Percentiles rank a stretch among this genome's conserved stretches.
Conservation (phyloP, 176 grass and related monocot species). For the Phoenix roebelenii region DNA sequence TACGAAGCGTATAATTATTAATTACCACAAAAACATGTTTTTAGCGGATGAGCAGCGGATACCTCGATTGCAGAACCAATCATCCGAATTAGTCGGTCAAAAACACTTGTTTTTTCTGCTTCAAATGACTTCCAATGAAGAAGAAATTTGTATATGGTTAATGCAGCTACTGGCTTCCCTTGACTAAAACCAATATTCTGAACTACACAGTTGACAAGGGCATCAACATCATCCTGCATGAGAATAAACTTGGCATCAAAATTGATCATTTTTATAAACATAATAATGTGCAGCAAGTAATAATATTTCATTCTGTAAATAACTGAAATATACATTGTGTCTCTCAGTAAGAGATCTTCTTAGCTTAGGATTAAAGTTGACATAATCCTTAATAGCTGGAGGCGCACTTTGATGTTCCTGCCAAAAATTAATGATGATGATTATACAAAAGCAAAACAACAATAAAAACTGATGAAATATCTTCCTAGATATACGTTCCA, state of each 20-base stretch:
- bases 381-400: slow-evolving; percentile 45
- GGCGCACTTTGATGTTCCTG: slow-evolving; percentile 73
- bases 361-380: slow-evolving; percentile 33
- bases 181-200: slow-evolving; percentile 65
- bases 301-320: background rate
- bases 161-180: slow-evolving; percentile 78
- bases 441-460: slow-evolving; percentile 28
- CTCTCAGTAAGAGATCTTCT: slow-evolving; percentile 68
- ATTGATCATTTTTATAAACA: slow-evolving; percentile 7
- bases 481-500: slow-evolving; percentile 20
- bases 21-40: no score
- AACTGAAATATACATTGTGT: slow-evolving; percentile 47
- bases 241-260: slow-evolving; percentile 24
- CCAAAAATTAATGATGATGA: slow-evolving; percentile 16
- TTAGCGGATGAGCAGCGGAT: slow-evolving; percentile 7
- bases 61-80: slow-evolving; percentile 89
- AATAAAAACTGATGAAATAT: slow-evolving; percentile 23
- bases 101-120: slow-evolving; percentile 84
- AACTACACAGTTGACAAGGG: slow-evolving; percentile 65
- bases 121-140: slow-evolving; percentile 93
- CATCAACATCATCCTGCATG: slow-evolving; percentile 71
- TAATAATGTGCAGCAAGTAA: background rate
- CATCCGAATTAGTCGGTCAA: slow-evolving; percentile 78
- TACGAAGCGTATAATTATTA: no score
- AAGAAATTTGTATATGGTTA: slow-evolving; percentile 91